These are phyloP conservation scores for Picochlorum sp. DNA, from an alignment of 139 green algal species.

Conservation along the genomic window DNA sequence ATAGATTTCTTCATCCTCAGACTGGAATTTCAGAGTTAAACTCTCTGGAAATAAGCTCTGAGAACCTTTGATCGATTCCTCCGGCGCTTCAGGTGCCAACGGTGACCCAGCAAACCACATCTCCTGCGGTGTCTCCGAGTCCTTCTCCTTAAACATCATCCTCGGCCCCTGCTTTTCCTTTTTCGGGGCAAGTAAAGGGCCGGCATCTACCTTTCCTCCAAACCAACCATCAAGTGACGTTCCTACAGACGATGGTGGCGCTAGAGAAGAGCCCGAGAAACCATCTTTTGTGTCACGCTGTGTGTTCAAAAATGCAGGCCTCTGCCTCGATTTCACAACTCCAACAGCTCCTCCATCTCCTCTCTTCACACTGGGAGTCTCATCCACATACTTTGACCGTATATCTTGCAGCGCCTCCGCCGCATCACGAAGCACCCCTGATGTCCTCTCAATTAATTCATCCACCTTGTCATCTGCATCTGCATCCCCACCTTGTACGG, in stretches of 20 bases:
- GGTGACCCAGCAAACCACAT: neutral
- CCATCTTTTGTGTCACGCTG: too few relatives aligned
- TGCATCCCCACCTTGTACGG: neutral
- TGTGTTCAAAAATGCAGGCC: neutral
- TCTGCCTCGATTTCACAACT: constrained; percentile 3
- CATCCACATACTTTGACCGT: constrained; percentile 4
- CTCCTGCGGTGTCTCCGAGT: neutral
- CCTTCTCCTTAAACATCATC: neutral
- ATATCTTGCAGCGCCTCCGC: constrained; percentile 30
- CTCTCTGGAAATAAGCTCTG: constrained; percentile 13
- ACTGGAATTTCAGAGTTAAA: constrained; percentile 21
- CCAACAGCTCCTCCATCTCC: neutral
- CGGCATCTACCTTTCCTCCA: constrained; percentile 27
- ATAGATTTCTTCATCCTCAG: neutral
- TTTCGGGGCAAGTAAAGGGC: constrained; percentile 8
- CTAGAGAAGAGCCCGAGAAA: neutral
- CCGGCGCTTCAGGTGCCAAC: neutral
- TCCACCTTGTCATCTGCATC: constrained; percentile 12
- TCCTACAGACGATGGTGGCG: neutral
- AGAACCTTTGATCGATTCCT: neutral
- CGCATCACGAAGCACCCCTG: constrained; percentile 33
- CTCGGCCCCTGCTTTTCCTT: neutral
- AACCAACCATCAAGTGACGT: constrained; percentile 29
- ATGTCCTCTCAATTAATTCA: constrained; percentile 37
- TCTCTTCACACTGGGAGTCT: neutral